Percentiles rank a stretch among this genome's conserved stretches.
These are phyloP conservation scores for Fraxinus americana DNA, from an alignment of 257 asterid genomes.

Conservation along the genomic window DNA sequence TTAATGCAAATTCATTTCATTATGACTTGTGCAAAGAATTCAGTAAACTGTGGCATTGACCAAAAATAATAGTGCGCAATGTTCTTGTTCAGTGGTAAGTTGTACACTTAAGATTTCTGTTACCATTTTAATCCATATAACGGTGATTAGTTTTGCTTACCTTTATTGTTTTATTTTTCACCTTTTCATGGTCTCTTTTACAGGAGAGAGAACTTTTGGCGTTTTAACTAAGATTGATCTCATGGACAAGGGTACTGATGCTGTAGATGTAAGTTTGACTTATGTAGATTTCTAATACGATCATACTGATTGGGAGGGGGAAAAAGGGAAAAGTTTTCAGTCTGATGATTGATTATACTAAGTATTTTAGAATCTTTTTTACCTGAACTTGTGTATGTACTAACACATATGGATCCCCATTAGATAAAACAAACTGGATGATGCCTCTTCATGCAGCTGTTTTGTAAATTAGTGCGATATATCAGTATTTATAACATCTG, in stretches of 20 bases:
- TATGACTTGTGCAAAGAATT: not conserved
- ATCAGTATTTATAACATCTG: too few relatives aligned
- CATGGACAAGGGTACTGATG: slow-evolving; percentile 75
- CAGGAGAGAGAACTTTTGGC: slow-evolving; percentile 74
- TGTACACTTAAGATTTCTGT: not conserved
- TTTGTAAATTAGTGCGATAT: not conserved
- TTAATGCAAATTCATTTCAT: not conserved
- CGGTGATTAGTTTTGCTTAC: slow-evolving; percentile 4
- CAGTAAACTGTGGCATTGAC: not conserved
- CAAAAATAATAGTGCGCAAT: not conserved
- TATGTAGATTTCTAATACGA: not conserved
- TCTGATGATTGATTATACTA: slow-evolving; percentile 15
- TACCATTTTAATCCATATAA: slow-evolving; percentile 5
- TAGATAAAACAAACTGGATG: not conserved
- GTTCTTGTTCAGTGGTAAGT: not conserved
- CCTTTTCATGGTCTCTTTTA: slow-evolving; percentile 16
- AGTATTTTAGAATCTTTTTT: slow-evolving; percentile 16
- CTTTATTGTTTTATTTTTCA: not conserved
- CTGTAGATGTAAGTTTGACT: slow-evolving; percentile 32
- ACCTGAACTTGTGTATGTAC: not conserved
- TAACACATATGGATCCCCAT: not conserved
- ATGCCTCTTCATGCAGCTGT: not conserved
- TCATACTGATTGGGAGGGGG: not conserved
- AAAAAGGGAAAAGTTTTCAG: not conserved
- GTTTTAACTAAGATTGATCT: slow-evolving; percentile 68